Percentiles rank a stretch among this genome's conserved stretches.
These are phyloP conservation scores for Tolypocladium paradoxum DNA, from an alignment of 2,329 filamentous ascomycete genomes.

Conservation along the genomic window DNA sequence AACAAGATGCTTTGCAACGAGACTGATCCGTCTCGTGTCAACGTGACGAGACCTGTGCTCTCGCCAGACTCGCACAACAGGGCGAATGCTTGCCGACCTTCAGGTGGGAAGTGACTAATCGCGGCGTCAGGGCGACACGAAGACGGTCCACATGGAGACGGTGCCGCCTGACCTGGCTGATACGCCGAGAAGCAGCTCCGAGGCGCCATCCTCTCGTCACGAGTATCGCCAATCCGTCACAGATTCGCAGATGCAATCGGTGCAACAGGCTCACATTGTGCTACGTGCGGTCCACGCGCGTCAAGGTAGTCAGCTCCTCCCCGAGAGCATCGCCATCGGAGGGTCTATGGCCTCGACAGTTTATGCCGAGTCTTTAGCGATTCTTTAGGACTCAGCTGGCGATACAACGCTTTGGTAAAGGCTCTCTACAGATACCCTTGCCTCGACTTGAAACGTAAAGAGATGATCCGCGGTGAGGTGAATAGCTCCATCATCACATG, in stretches of 20 bases:
- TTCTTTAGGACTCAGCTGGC: too few relatives aligned
- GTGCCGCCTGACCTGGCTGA: background rate
- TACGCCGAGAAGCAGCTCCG: background rate
- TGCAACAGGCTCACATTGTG: background rate
- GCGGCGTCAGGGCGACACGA: background rate
- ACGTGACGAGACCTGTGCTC: background rate
- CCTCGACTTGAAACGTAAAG: too few relatives aligned
- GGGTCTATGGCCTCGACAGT: too few relatives aligned
- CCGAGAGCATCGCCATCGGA: too few relatives aligned
- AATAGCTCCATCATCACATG: too few relatives aligned
- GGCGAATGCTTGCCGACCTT: background rate
- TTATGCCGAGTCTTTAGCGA: too few relatives aligned
- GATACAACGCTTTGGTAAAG: too few relatives aligned
- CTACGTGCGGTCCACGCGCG: background rate
- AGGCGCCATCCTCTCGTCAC: background rate
- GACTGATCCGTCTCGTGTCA: background rate
- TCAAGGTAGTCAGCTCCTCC: background rate
- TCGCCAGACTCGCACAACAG: background rate
- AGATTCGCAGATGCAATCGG: background rate
- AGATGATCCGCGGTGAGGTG: too few relatives aligned
- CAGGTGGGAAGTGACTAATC: background rate
- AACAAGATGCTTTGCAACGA: background rate
- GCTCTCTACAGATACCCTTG: too few relatives aligned
- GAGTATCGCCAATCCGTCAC: background rate
- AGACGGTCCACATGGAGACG: background rate